phyloP scores from a whole-genome alignment of 2,329 filamentous ascomycete genomes.

The Lasiodiplodia sp. region DNA sequence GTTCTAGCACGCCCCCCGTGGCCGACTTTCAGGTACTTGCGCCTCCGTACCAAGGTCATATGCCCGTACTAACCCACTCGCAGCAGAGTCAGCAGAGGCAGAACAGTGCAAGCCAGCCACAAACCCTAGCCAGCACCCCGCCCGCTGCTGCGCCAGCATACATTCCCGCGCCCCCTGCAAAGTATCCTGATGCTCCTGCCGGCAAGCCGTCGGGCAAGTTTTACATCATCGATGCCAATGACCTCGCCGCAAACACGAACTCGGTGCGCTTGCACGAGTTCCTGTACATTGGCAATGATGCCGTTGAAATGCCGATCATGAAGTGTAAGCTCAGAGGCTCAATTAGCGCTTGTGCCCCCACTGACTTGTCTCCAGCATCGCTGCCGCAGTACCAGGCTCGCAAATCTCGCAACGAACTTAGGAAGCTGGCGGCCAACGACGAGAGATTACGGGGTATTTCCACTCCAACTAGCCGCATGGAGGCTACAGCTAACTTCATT shows the following conservation, averaged over 20 bases:
- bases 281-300: slow-evolving; percentile 51
- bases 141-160: slow-evolving; percentile 3
- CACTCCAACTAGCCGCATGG: neutral
- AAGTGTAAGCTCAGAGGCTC: slow-evolving; percentile 47
- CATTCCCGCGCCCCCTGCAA: slow-evolving; percentile 10
- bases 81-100: slow-evolving; percentile 16
- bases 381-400: slow-evolving; percentile 52
- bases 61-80: neutral
- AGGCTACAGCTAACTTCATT: neutral
- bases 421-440: slow-evolving; percentile 51
- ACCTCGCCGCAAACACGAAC: slow-evolving; percentile 52
- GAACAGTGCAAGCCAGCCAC: slow-evolving; percentile 11
- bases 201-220: slow-evolving; percentile 50
- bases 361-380: slow-evolving; percentile 43
- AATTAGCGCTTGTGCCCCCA: slow-evolving; percentile 8
- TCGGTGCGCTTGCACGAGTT: slow-evolving; percentile 53
- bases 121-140: neutral
- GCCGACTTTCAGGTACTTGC: slow-evolving; percentile 27
- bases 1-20: slow-evolving; percentile 7
- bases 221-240: slow-evolving; percentile 50
- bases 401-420: slow-evolving; percentile 56
- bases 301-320: slow-evolving; percentile 52
- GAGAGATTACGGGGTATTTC: slow-evolving; percentile 45
- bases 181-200: slow-evolving; percentile 36
- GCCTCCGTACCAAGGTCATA: neutral